Evolutionary conservation across 1,284 basidiomycete genomes (phyloP).

Genomic region (Austroboletus rostrupii): DNA sequence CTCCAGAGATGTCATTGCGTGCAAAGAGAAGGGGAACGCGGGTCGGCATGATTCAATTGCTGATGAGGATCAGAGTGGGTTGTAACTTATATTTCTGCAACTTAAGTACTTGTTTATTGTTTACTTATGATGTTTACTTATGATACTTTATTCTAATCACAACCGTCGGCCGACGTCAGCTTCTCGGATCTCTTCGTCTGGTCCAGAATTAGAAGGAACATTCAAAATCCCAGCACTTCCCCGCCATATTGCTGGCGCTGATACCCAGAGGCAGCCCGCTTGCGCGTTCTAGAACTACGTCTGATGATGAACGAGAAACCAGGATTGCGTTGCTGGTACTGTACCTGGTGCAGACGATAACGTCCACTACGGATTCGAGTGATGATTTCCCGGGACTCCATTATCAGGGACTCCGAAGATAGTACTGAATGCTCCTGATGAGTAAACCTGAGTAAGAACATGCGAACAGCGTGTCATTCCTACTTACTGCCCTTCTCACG

Average conservation of each 20-base stretch:
- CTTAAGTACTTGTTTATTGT: too few species aligned
- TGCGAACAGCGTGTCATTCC: too few species aligned
- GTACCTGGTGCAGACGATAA: constrained; percentile 22
- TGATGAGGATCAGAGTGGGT: too few species aligned
- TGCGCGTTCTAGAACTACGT: not conserved
- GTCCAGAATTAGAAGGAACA: constrained; percentile 50
- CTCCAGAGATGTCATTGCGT: constrained; percentile 1
- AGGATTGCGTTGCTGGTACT: constrained; percentile 32
- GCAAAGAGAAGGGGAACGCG: constrained; percentile 39
- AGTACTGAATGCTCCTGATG: too few species aligned
- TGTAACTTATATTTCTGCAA: too few species aligned
- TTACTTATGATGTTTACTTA: too few species aligned
- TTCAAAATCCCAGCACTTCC: constrained; percentile 62
- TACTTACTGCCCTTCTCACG: too few species aligned
- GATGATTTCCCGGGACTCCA: constrained; percentile 72
- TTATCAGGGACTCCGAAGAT: too few species aligned
- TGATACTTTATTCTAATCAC: too few species aligned
- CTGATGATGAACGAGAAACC: constrained; percentile 25
- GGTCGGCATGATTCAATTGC: constrained; percentile 20
- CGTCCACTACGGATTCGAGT: constrained; percentile 50
- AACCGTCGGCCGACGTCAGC: constrained; percentile 58
- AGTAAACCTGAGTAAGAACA: too few species aligned
- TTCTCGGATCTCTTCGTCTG: constrained; percentile 56
- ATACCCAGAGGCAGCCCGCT: constrained; percentile 23
- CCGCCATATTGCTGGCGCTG: constrained; percentile 37